Evolutionary conservation across 352 stramenopile genomes (phyloP).

Genomic region (Globisporangium canariense): DNA sequence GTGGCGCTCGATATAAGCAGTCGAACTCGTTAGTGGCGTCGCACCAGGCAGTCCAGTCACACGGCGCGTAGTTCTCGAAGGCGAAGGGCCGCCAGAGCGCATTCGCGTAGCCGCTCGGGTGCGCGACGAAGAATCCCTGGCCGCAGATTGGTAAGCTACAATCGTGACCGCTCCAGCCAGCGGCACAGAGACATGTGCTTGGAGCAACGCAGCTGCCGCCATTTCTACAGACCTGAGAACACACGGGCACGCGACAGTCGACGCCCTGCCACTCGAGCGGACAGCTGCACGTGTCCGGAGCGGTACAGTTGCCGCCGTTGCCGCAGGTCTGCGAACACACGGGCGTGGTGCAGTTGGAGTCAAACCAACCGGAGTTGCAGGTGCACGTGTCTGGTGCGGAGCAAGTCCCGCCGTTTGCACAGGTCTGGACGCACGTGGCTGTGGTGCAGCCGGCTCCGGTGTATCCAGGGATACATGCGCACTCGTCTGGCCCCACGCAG

Average conservation of each 20-base stretch:
- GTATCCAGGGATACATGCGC: slow-evolving; percentile 93
- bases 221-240: slow-evolving; percentile 85
- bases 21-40: slow-evolving; percentile 91
- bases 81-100: slow-evolving; percentile 57
- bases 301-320: slow-evolving; percentile 95
- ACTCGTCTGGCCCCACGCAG: slow-evolving; percentile 91
- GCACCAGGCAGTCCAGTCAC: slow-evolving; percentile 90
- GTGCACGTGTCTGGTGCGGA: slow-evolving; percentile 91
- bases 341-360: slow-evolving; percentile 95
- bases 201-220: slow-evolving; percentile 90
- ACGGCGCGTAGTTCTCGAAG: slow-evolving; percentile 87
- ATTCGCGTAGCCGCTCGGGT: slow-evolving; percentile 63
- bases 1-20: slow-evolving; percentile 61
- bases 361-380: slow-evolving; percentile 93
- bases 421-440: slow-evolving; percentile 89
- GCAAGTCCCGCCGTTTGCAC: slow-evolving; percentile 86
- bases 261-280: slow-evolving; percentile 80
- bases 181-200: slow-evolving; percentile 93
- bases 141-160: slow-evolving; percentile 90
- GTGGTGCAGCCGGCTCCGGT: slow-evolving; percentile 61
- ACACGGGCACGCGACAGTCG: slow-evolving; percentile 93
- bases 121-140: slow-evolving; percentile 92
- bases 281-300: slow-evolving; percentile 89
- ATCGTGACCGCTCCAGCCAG: slow-evolving; percentile 91
- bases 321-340: slow-evolving; percentile 95